A percentile compares a stretch with the other conserved stretches of the same genome.
Evolutionary conservation across 164 flowering plant species (phyloP).

Genomic region (Piper longum): DNA sequence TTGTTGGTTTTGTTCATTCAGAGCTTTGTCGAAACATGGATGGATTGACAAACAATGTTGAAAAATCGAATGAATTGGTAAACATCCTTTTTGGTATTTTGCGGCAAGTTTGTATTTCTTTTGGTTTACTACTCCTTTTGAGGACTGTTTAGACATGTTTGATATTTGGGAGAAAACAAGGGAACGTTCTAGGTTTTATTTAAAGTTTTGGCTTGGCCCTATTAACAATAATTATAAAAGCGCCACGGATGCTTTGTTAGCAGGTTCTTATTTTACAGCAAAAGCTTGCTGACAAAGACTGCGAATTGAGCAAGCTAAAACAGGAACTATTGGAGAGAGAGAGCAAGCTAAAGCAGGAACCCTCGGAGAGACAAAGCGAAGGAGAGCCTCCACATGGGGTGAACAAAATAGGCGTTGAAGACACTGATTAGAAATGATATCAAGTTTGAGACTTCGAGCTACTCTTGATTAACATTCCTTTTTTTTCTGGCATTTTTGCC

Average conservation of each 20-base stretch:
- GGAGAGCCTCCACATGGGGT: too few species aligned
- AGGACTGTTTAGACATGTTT: too few species aligned
- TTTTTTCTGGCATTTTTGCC: too few species aligned
- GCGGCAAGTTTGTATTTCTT: neutral
- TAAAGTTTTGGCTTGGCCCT: neutral
- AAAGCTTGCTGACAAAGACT: slow-evolving; percentile 55
- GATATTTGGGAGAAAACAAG: neutral
- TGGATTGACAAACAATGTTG: slow-evolving; percentile 57
- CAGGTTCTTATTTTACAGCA: slow-evolving; percentile 67
- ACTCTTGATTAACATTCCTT: too few species aligned
- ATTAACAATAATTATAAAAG: neutral
- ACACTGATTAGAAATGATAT: too few species aligned
- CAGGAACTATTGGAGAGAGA: slow-evolving; percentile 28
- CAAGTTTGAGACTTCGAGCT: too few species aligned
- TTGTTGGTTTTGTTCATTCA: slow-evolving; percentile 16
- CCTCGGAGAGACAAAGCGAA: neutral
- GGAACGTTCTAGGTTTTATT: neutral
- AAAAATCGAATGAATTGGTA: slow-evolving; percentile 90
- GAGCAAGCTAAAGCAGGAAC: slow-evolving; percentile 16
- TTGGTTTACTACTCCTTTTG: neutral
- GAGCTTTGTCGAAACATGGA: slow-evolving; percentile 74
- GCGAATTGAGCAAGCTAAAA: slow-evolving; percentile 38
- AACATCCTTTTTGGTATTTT: slow-evolving; percentile 2
- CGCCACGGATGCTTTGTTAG: neutral
- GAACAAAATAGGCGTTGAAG: too few species aligned